These are phyloP conservation scores for Solanum clarkiae DNA, from an alignment of 257 asterid genomes.

Conservation along the genomic window DNA sequence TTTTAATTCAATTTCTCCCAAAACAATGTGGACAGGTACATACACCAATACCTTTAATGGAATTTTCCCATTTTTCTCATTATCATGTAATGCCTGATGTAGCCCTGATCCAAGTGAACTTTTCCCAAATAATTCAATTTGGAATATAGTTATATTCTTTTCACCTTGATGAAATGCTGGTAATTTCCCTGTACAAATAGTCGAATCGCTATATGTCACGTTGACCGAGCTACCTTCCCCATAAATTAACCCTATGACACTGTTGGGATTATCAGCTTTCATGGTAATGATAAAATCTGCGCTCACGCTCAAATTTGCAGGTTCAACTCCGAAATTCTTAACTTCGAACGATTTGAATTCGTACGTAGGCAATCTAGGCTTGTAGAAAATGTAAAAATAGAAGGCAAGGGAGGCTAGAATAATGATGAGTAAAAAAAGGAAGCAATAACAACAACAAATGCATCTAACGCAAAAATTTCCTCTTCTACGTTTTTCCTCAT, in stretches of 20 bases:
- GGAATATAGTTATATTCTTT: conserved; percentile 20
- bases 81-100: conserved; percentile 14
- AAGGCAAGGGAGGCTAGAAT: background rate
- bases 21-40: conserved; percentile 24
- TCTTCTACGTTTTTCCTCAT: background rate
- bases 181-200: conserved; percentile 26
- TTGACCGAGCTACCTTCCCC: conserved; percentile 14
- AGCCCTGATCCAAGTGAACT: conserved; percentile 23
- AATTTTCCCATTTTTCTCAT: conserved; percentile 9
- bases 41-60: conserved; percentile 33
- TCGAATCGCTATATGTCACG: conserved; percentile 16
- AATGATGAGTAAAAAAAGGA: conserved; percentile 22
- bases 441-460: conserved; percentile 42
- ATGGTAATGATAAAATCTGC: conserved; percentile 17
- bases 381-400: conserved; percentile 11
- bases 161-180: conserved; percentile 35
- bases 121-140: conserved; percentile 25
- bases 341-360: conserved; percentile 16
- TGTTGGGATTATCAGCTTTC: conserved; percentile 37
- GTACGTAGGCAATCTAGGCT: conserved; percentile 35
- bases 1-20: background rate
- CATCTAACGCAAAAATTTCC: conserved; percentile 12
- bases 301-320: conserved; percentile 23
- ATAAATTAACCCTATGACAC: conserved; percentile 23
- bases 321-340: conserved; percentile 18